phyloP scores from a whole-genome alignment of 2,329 filamentous ascomycete genomes.

The Diaporthe citriasiana region DNA sequence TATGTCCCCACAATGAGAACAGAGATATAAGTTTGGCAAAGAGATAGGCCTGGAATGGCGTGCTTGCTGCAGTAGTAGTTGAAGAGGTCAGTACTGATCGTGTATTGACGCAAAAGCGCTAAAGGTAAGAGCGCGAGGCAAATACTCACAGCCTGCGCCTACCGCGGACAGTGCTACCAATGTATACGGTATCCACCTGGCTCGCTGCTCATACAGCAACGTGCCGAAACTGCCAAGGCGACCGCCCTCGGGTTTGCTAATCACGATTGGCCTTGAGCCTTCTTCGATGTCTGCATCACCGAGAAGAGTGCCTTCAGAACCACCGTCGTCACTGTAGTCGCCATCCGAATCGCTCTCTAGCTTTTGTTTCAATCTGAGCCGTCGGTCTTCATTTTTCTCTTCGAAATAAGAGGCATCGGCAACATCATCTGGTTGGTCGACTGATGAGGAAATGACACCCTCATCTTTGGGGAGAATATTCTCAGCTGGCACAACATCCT shows the following conservation, averaged over 20 bases:
- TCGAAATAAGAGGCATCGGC: conserved; percentile 55
- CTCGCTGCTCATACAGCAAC: conserved; percentile 21
- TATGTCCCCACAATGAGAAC: conserved; percentile 52
- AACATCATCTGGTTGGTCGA: conserved; percentile 14
- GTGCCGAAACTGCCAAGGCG: conserved; percentile 19
- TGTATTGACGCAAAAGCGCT: conserved; percentile 30
- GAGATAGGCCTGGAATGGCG: conserved; percentile 64
- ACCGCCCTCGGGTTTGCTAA: neutral
- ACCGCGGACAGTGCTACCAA: neutral
- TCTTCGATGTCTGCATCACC: conserved; percentile 16
- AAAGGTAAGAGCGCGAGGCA: conserved; percentile 66
- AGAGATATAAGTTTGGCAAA: conserved; percentile 67
- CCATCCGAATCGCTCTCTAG: neutral
- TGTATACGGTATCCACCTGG: conserved; percentile 1
- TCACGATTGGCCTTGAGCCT: neutral
- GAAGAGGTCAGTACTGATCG: conserved; percentile 29
- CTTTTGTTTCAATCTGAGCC: conserved; percentile 75
- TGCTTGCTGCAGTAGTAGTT: conserved; percentile 25
- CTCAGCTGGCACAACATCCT: conserved; percentile 52
- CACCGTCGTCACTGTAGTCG: neutral
- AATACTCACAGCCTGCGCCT: conserved; percentile 46
- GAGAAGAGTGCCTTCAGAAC: conserved; percentile 18
- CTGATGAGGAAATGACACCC: accelerated
- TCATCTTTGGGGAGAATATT: conserved; percentile 52
- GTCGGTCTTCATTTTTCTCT: conserved; percentile 80